phyloP scores from a whole-genome alignment of 2,329 filamentous ascomycete genomes.

The Laburnicola sp. region DNA sequence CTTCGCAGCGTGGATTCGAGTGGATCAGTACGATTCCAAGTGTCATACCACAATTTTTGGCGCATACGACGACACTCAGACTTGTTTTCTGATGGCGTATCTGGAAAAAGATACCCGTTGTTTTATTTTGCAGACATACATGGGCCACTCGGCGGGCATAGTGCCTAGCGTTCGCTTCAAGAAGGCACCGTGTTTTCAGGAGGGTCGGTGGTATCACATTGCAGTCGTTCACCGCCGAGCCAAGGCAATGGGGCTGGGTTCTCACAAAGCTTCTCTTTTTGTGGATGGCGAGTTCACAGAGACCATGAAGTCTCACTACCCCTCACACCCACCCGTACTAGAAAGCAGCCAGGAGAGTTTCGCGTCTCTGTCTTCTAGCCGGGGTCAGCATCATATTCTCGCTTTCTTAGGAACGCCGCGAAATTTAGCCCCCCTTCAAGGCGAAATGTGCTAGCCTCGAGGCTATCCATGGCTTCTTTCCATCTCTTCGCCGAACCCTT shows the following conservation, averaged over 20 bases:
- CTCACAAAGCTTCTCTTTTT: constrained; percentile 83
- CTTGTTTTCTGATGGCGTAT: constrained; percentile 91
- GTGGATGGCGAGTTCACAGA: constrained; percentile 93
- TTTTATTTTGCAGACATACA: constrained; percentile 94
- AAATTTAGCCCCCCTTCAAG: constrained; percentile 77
- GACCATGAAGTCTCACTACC: constrained; percentile 87
- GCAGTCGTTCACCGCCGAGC: constrained; percentile 82
- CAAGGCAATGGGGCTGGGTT: constrained; percentile 64
- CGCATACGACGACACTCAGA: constrained; percentile 87
- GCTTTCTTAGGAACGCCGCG: constrained; percentile 92
- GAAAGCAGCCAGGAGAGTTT: constrained; percentile 68
- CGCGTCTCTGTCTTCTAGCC: constrained; percentile 64
- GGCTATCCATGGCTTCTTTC: constrained; percentile 87
- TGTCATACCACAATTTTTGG: constrained; percentile 96
- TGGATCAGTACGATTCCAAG: constrained; percentile 81
- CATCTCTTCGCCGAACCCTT: constrained; percentile 85
- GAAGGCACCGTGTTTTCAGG: constrained; percentile 75
- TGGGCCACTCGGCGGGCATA: constrained; percentile 65
- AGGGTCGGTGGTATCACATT: constrained; percentile 89
- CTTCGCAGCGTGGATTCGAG: constrained; percentile 82
- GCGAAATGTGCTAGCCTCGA: constrained; percentile 73
- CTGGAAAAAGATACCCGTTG: constrained; percentile 91
- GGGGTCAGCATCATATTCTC: constrained; percentile 72
- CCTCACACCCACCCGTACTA: constrained; percentile 69
- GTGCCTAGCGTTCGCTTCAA: constrained; percentile 94